Base-by-base conservation (phyloP, 2,329 filamentous ascomycete genomes). In the Zymoseptoria crescenta region DNA sequence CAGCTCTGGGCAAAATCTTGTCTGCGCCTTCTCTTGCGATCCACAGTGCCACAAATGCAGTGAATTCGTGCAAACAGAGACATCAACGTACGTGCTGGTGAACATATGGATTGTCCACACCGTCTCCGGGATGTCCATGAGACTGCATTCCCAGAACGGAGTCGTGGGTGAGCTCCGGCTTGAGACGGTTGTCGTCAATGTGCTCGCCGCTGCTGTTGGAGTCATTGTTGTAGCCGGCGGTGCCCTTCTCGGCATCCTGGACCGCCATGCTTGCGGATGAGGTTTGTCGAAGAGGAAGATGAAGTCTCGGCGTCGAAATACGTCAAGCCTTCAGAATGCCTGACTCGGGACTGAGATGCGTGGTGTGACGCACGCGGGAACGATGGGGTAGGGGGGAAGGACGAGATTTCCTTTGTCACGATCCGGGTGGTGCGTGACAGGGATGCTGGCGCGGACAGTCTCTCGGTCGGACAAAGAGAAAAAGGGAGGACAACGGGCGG, bases 61-160 rank as follows among this genome's bases (percentile, higher is more conserved):
- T 29, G 13, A 19, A 2, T 52, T 29, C 20, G 35, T 16, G 27
- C 8, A 19, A 20, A 16, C 8, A 49, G 45, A 48, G 27, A n/a
- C n/a, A 24, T 20, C 20, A 29, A 57, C 60, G 16, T 53, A 62
- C 59, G 29, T 51, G 48, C 35, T 57, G 27, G 49, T 62, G 57
- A 3, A 62, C 54, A 52, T 59, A 48, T 9, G 60, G 60, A 20
- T 48, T 54, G 20, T 60, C 58, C 8, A 45, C 57, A 3, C 27
- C 41, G 28, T 52, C 51, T 51, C 51, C 51, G 16, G 29, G 24
- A 19, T 52, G 51, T 52, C 51, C 51, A n/a, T 52, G 51, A 2
- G 51, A 52, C 24, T 52, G 51, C 51, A 52, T 52, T 10, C 51
- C 51, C 20, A 52, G 19, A 2, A 52, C 51, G 29, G 24, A 28